Conservation (phyloP, 2,329 filamentous ascomycete species). For the Diaporthe eres region DNA sequence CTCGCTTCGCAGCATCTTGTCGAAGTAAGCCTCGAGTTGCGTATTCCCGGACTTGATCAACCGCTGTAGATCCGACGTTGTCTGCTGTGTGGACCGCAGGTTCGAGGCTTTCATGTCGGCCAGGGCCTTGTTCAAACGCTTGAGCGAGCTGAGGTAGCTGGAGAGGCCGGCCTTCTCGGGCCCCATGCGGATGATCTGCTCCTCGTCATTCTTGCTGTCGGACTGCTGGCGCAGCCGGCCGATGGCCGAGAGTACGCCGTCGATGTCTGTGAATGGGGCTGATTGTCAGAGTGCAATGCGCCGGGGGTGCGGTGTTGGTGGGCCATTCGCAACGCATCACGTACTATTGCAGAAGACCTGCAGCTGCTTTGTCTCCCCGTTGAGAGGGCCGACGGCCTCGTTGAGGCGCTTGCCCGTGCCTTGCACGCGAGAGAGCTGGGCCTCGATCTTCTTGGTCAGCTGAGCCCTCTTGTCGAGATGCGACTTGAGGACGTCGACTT, state of each 20-base stretch:
- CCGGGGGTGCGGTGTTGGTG: constrained; percentile 3
- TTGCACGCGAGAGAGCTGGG: constrained; percentile 86
- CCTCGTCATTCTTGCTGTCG: constrained; percentile 92
- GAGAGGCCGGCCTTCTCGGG: constrained; percentile 85
- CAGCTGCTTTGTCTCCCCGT: constrained; percentile 89
- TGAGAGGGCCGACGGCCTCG: constrained; percentile 92
- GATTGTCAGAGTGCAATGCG: constrained; percentile 24
- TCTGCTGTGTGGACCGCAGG: constrained; percentile 90
- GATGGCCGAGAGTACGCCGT: constrained; percentile 87
- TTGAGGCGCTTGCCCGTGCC: constrained; percentile 91
- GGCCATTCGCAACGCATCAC: constrained; percentile 46
- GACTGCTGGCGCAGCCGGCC: constrained; percentile 91
- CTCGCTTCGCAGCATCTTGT: constrained; percentile 80
- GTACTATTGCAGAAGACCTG: constrained; percentile 87
- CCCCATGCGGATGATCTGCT: constrained; percentile 90
- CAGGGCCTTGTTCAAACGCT: constrained; percentile 88
- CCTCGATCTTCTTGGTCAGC: constrained; percentile 95
- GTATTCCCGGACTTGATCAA: constrained; percentile 84
- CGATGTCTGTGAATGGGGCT: constrained; percentile 74
- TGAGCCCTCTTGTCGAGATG: constrained; percentile 91
- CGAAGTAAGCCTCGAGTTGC: constrained; percentile 88
- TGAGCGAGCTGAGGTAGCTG: constrained; percentile 90
- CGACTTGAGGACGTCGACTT: constrained; percentile 79
- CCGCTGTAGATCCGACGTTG: constrained; percentile 82
- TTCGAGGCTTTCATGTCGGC: constrained; percentile 90